These are phyloP conservation scores for Dothistroma pini DNA, from an alignment of 2,329 filamentous ascomycete species.

Conservation along the genomic window DNA sequence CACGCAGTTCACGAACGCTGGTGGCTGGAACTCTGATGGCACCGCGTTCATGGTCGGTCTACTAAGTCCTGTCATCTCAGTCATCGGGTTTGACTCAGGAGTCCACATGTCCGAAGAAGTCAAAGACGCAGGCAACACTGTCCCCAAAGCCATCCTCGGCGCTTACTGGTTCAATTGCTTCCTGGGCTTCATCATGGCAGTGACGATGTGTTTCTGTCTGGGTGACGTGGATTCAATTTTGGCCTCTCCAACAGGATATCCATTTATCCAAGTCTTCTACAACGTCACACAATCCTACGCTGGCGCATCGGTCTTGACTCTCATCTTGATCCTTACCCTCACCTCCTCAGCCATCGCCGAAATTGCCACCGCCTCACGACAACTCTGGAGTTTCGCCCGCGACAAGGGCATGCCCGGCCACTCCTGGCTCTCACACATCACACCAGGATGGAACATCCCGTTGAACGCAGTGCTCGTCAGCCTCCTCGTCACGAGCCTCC, in stretches of 20 bases:
- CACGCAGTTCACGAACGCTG: constrained; percentile 46
- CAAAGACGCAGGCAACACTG: constrained; percentile 22
- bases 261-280: constrained; percentile 37
- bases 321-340: constrained; percentile 33
- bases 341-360: constrained; percentile 33
- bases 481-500: constrained; percentile 24
- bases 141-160: constrained; percentile 27
- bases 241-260: constrained; percentile 24
- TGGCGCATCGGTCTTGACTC: constrained; percentile 33
- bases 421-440: constrained; percentile 10
- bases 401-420: constrained; percentile 37
- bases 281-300: constrained; percentile 33
- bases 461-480: constrained; percentile 26
- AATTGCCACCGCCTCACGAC: constrained; percentile 38
- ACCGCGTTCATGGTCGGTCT: constrained; percentile 43
- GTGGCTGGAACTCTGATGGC: constrained; percentile 42
- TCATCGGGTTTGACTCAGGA: constrained; percentile 26
- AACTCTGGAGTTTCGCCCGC: constrained; percentile 41
- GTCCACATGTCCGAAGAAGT: constrained; percentile 32
- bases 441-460: constrained; percentile 15
- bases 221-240: constrained; percentile 32
- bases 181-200: constrained; percentile 25
- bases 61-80: constrained; percentile 23
- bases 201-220: constrained; percentile 36
- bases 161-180: constrained; percentile 20